Evolutionary conservation across 495 filamentous ascomycete genomes (phyloP), one percentile per base, ranked within the genome.

Genomic region (Penicillium flavigenum): DNA sequence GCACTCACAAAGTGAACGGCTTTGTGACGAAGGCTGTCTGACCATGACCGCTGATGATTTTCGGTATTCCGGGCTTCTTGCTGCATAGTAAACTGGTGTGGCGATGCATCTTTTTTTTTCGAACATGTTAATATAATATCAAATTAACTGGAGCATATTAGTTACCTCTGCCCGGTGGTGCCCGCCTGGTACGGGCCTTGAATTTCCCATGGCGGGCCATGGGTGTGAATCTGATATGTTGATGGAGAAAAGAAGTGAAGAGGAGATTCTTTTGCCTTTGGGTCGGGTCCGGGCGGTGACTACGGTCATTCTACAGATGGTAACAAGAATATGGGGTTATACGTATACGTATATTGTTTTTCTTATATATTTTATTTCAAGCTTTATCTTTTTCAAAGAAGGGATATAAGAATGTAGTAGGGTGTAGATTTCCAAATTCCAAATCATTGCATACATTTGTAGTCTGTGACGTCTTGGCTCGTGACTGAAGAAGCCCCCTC

Each of bases 41-140:
- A 38, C 54, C 68, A 65, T 55, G 62, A 68, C 39, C 74, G 67
- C 39, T 75, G 76, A 51, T 88, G 84, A 5, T 76, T 80, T 68
- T 84, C 83, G 19, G 90, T 93, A 60, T 91, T 88, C 47, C 83
- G 83, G 56, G 89, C 91, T 73, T 91, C 91, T 53, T 94, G 86
- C 49, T 79, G 76, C 74, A 95, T 79, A 0, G 87, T 85, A 57
- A 88, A 83, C 11, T 60, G 62, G 32, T 55, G 60, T 60, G 54
- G 54, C 57, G 57, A 57, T 53, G 39, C 51, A 49, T 59, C 56
- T 64, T 42, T 11, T 6, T 47, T 47, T 10, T 47, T 58, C 14
- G 24, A 42, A 20, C 20, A 26, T 47, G 54, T 47, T 22, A 51
- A 27, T 41, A 22, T 5, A 14, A 14, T 4, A 34, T 53, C 17